These are phyloP conservation scores for barley (Hordeum vulgare) DNA, from an alignment of 176 grass and related monocot genomes.

Conservation along the genomic window MorexV3_pseudomolecules_assembly NC_058518.1:173217453-173217952, in stretches of 20 bases:
- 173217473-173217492: not conserved
- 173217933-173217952: constrained; percentile 98
- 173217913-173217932: constrained; percentile 95
- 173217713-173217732: not conserved
- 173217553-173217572: not conserved
- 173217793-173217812: constrained; percentile 99
- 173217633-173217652: not conserved
- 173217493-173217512: not conserved
- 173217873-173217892: constrained; percentile 99
- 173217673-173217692: constrained; percentile 1
- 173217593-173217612: not conserved
- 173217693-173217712: not conserved
- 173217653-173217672: not conserved
- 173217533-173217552: not conserved
- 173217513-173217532: not conserved
- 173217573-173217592: not conserved
- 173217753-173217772: constrained; percentile 99
- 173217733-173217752: constrained; percentile 37
- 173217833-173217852: constrained; percentile 35
- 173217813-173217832: constrained; percentile 49
- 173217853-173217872: constrained; percentile 66
- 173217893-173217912: constrained; percentile 81
- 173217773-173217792: constrained; percentile 85
- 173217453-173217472: not conserved
- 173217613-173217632: not conserved